Percentiles rank a stretch among this genome's conserved stretches.
Evolutionary conservation across 1,284 basidiomycete species (phyloP).

Genomic region (Boletus mariae): DNA sequence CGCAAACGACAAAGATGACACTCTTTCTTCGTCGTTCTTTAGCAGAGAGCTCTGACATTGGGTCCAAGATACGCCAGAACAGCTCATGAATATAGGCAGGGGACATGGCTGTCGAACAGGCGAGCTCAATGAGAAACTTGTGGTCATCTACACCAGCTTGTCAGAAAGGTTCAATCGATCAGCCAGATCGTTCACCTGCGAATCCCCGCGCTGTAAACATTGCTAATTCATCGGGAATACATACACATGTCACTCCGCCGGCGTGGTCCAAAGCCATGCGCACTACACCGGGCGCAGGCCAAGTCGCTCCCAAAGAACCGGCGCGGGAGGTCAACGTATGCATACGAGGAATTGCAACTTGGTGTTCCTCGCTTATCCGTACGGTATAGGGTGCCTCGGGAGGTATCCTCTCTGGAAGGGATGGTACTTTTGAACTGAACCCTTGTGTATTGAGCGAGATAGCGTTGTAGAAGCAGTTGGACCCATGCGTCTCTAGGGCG

Average conservation of each 20-base stretch:
- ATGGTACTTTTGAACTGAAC: no score
- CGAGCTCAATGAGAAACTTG: slow-evolving; percentile 67
- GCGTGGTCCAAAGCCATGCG: slow-evolving; percentile 57
- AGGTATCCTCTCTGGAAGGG: slow-evolving; percentile 23
- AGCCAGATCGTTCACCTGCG: slow-evolving; percentile 41
- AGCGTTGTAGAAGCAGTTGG: no score
- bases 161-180: slow-evolving; percentile 6
- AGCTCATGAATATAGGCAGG: slow-evolving; percentile 58
- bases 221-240: neutral
- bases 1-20: slow-evolving; percentile 30
- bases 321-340: slow-evolving; percentile 57
- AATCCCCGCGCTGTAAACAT: slow-evolving; percentile 50
- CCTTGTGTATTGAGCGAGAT: no score
- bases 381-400: slow-evolving; percentile 32
- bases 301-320: slow-evolving; percentile 67
- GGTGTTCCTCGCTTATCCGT: slow-evolving; percentile 36
- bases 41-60: slow-evolving; percentile 42
- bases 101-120: slow-evolving; percentile 64
- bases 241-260: slow-evolving; percentile 42
- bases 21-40: slow-evolving; percentile 19
- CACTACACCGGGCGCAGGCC: slow-evolving; percentile 56
- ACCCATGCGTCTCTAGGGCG: slow-evolving; percentile 25
- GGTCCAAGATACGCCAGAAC: slow-evolving; percentile 36
- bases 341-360: slow-evolving; percentile 54
- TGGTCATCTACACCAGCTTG: slow-evolving; percentile 55